Base-by-base conservation (phyloP, 73 alveolate genomes). In the Breviolum minutum region DNA sequence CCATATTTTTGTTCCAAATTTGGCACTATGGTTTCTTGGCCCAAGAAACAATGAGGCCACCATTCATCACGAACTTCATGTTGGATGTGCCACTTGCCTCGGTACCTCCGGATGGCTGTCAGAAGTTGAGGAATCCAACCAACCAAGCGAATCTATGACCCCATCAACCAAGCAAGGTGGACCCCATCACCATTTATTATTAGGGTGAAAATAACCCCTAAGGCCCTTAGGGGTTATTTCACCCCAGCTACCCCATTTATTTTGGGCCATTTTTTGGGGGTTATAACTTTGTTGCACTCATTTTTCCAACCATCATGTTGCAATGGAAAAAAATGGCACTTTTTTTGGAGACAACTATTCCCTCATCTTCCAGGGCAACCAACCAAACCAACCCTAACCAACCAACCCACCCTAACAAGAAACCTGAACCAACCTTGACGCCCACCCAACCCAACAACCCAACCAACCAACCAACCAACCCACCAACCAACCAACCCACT, bases 51-150 rank as follows among this genome's bases (percentile, higher is more conserved):
- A 92, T 92, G 90, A 92, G 98, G 77, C 98, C 99, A 19, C 99
- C 99, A 95, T 99, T 99, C 99, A 99, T 99, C 95, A 99, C 99
- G 91, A 99, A 99, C 88, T 99, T 99, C 99, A 99, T 99, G 96
- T 99, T 99, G 91, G 99, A 68, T 20, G 99, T 99, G 13, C 99
- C 99, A 26, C 99, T 97, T n/a, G 99, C 99, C 68, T 92, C 89
- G 32, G 96, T 89, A 63, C 96, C 96, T 89, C 16, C 11, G 8
- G 17, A 7, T 30, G 12, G 30, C 40, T 11, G 40, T 30, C 82
- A 71, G 1, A 40, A 24, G 82, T 5, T 24, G 82, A 9, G 40
- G 6, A 73, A 24, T 19, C 40, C 82, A 19, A 10, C 54, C 79
- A 69, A 69, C n/a, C n/a, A n/a, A n/a, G n/a, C n/a, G n/a, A n/a